These are phyloP conservation scores for Tephrocybe sp. DNA, from an alignment of 768 basidiomycete genomes.

Conservation along the genomic window DNA sequence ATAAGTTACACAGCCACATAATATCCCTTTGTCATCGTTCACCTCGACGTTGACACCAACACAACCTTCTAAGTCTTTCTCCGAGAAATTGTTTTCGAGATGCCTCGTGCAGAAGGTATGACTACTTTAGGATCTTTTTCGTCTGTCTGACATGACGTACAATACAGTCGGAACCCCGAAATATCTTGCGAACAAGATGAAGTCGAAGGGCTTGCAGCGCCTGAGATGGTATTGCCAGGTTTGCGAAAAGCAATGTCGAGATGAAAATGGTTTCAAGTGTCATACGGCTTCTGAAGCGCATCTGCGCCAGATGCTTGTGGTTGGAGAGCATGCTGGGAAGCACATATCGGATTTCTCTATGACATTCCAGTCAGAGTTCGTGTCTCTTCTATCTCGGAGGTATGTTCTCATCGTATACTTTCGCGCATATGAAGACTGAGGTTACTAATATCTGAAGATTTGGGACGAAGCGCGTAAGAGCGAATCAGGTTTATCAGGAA, in stretches of 20 bases:
- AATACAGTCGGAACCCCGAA: conserved; percentile 80
- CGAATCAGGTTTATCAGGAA: conserved; percentile 97
- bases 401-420: conserved; percentile 25
- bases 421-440: background rate
- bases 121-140: background rate
- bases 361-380: conserved; percentile 90
- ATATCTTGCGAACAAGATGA: conserved; percentile 93
- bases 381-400: conserved; percentile 86
- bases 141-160: conserved; percentile 1
- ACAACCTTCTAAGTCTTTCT: background rate
- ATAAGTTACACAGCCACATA: conserved; percentile 2
- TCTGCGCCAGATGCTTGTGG: conserved; percentile 89
- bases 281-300: conserved; percentile 88
- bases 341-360: conserved; percentile 90
- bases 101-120: conserved; percentile 86
- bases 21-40: conserved; percentile 1
- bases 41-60: background rate
- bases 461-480: conserved; percentile 92
- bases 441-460: conserved; percentile 45
- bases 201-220: conserved; percentile 93
- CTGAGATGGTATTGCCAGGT: conserved; percentile 99
- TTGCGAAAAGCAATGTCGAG: conserved; percentile 97
- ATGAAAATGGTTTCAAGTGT: conserved; percentile 99
- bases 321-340: conserved; percentile 89
- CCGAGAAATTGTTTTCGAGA: conserved; percentile 28